These are phyloP conservation scores for Aspergillus sp. DNA, from an alignment of 2,329 filamentous ascomycete species.

Conservation along the genomic window DNA sequence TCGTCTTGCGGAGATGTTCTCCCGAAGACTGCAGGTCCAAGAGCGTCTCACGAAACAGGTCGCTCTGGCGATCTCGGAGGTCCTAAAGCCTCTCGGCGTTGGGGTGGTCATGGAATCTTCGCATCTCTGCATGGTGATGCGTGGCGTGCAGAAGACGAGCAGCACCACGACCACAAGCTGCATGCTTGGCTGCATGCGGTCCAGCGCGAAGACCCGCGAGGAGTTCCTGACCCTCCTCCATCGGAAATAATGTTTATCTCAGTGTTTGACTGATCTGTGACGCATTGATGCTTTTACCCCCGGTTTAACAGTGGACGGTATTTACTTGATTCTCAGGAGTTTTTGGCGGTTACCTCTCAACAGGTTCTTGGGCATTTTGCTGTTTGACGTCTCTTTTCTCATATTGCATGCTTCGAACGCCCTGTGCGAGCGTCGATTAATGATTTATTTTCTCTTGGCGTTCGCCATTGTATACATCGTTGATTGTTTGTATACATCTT, in stretches of 20 bases:
- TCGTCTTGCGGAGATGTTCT: constrained; percentile 95
- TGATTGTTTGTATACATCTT: background rate
- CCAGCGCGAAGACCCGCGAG: constrained; percentile 87
- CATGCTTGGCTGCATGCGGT: constrained; percentile 93
- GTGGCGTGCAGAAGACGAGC: constrained; percentile 89
- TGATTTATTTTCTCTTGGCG: constrained; percentile 13
- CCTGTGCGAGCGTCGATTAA: background rate
- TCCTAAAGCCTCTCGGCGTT: constrained; percentile 89
- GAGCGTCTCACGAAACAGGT: constrained; percentile 96
- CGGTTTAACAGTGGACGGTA: constrained; percentile 23
- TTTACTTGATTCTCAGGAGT: constrained; percentile 31
- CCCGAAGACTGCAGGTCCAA: constrained; percentile 88
- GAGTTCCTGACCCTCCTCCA: constrained; percentile 87
- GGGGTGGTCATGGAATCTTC: constrained; percentile 96
- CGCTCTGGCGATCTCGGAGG: constrained; percentile 86
- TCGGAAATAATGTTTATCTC: constrained; percentile 36
- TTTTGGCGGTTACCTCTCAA: constrained; percentile 40
- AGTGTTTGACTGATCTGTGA: constrained; percentile 10
- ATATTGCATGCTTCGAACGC: background rate
- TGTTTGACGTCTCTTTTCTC: constrained; percentile 1
- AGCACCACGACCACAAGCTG: constrained; percentile 92
- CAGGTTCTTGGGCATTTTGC: constrained; percentile 31
- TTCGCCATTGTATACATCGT: background rate
- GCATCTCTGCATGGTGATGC: constrained; percentile 98
- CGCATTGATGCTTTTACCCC: constrained; percentile 15